Base-by-base conservation (phyloP, 2,329 filamentous ascomycete species). In the Xylaria sp. region DNA sequence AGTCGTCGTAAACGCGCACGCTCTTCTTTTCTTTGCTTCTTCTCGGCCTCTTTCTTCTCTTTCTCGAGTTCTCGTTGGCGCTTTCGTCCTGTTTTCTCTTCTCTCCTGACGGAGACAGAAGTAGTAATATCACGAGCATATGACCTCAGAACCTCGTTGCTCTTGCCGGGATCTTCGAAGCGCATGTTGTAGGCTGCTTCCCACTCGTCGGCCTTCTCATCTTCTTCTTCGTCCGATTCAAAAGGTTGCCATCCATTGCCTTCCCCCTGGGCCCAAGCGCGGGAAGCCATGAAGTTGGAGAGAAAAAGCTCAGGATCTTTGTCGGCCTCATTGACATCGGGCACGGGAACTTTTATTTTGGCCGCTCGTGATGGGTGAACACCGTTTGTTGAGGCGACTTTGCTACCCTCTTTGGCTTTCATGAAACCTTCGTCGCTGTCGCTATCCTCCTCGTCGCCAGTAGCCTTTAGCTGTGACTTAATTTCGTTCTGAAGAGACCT, bases 131-230 rank as follows among this genome's bases (percentile, higher is more conserved):
- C 94, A 89, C 95, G 91, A 65, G 95, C 92, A 82, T 98, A 97
- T 6, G 94, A 94, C 76, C 92, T 90, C 39, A 99, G 85, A 59
- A 92, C 90, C 81, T 97, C 94, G 78, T 98, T 98, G 75, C 93
- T 90, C 78, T 93, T 94, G 69, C 88, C 88, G 0, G 96, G 94
- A 76, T 98, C 93, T 79, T 99, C 96, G 77, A 99, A 99, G 41
- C 96, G 92, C 82, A 98, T 83, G 82, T 99, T 99, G 83, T 97
- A 99, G 4, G 94, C 94, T 73, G 92, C 88, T 82, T 99, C 96
- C 76, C 95, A 97, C 69, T 91, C 89, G 54, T 98, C 95, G 31
- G 94, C 94, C 55, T 89, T 87, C 34, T 88, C 86, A 58, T 94
- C 84, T 57, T 87, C 85, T 2, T 86, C 93, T 61, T 98, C 94